Evolutionary conservation across 2,329 filamentous ascomycete species (phyloP).

Genomic region (Fusarium papillatum): DNA sequence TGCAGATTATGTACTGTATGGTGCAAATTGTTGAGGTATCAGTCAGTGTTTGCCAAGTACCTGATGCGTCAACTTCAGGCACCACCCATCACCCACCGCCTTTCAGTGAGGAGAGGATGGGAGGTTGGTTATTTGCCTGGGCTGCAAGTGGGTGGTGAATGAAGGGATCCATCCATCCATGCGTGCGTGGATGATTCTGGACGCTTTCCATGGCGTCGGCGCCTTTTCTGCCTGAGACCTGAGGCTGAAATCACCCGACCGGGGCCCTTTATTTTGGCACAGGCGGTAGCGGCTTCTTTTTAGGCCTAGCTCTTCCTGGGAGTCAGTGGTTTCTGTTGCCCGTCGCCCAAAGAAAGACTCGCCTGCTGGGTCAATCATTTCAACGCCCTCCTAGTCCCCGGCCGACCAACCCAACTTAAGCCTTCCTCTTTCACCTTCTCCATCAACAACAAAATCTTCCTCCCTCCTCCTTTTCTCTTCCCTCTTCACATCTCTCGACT

Average conservation of each 20-base stretch:
- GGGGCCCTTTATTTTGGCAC: slow-evolving; percentile 26
- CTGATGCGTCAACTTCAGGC: background rate
- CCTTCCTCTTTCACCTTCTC: slow-evolving; percentile 42
- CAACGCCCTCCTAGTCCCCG: slow-evolving; percentile 38
- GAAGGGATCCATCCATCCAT: slow-evolving; percentile 10
- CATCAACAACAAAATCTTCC: slow-evolving; percentile 44
- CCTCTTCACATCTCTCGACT: slow-evolving; percentile 28
- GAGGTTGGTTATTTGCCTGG: slow-evolving; percentile 26
- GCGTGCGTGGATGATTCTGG: slow-evolving; percentile 11
- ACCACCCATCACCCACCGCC: background rate
- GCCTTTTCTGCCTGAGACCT: slow-evolving; percentile 44
- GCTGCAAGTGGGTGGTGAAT: slow-evolving; percentile 24
- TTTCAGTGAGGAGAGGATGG: background rate
- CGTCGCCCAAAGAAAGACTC: slow-evolving; percentile 31
- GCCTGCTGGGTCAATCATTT: slow-evolving; percentile 42
- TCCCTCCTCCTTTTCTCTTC: slow-evolving; percentile 30
- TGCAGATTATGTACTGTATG: background rate
- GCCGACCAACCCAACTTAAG: slow-evolving; percentile 34
- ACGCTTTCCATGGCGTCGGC: background rate
- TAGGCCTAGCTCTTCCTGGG: slow-evolving; percentile 31
- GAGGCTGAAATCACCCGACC: slow-evolving; percentile 40
- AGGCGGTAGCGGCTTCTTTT: slow-evolving; percentile 40
- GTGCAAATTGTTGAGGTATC: background rate
- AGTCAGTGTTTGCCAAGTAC: background rate
- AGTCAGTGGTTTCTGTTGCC: slow-evolving; percentile 23